A percentile compares a stretch with the other conserved stretches of the same genome.
phyloP scores from a whole-genome alignment of 192 early-diverging fungal species.

The Coemansia sp. region DNA sequence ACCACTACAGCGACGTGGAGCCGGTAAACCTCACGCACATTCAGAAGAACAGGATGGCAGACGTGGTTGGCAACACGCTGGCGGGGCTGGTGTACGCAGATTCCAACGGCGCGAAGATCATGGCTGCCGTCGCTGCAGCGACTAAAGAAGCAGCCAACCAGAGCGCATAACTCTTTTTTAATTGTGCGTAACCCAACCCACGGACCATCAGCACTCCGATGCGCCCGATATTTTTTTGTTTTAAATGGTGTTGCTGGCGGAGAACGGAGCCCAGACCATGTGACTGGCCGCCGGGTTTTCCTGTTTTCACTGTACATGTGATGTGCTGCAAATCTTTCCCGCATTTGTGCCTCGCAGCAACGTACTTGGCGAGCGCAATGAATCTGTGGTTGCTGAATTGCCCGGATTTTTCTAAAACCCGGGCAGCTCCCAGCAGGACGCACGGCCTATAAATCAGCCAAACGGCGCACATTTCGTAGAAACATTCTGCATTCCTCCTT shows the following conservation, averaged over 20 bases:
- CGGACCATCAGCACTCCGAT: neutral
- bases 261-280: neutral
- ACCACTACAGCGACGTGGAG: constrained; percentile 3
- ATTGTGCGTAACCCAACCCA: neutral
- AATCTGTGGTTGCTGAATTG: no score
- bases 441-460: neutral
- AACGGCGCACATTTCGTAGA: neutral
- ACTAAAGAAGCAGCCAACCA: no score
- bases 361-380: no score
- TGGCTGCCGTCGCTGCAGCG: constrained; percentile 32
- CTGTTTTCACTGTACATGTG: neutral
- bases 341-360: no score
- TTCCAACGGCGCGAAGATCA: constrained; percentile 21
- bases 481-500: neutral
- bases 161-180: no score
- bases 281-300: neutral
- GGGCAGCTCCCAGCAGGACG: no score
- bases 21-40: constrained; percentile 11
- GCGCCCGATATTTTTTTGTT: neutral
- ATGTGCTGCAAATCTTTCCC: no score
- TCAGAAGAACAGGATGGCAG: constrained; percentile 26
- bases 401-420: no score
- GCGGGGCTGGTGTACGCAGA: constrained; percentile 40
- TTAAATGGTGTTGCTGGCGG: no score
- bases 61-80: constrained; percentile 36